phyloP scores from a whole-genome alignment of 345 rosid species.

The Lagerstroemia speciosa region DNA sequence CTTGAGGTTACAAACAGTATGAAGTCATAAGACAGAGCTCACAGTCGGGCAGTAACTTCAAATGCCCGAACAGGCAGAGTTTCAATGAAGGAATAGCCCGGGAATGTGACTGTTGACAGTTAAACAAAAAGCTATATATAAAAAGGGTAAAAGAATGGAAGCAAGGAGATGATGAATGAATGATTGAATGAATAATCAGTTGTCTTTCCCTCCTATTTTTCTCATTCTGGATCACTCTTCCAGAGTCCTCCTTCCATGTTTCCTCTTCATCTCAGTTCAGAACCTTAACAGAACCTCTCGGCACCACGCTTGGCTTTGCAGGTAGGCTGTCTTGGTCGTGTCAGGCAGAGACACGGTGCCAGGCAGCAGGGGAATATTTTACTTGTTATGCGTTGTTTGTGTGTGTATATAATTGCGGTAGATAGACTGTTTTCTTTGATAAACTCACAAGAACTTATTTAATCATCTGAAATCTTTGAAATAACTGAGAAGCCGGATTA shows the following conservation, averaged over 20 bases:
- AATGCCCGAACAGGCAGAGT: conserved; percentile 66
- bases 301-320: conserved; percentile 64
- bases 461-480: background rate
- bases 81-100: too few species aligned
- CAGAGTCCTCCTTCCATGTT: too few species aligned
- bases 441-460: background rate
- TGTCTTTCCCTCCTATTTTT: too few species aligned
- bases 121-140: too few species aligned
- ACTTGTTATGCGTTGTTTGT: background rate
- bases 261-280: too few species aligned
- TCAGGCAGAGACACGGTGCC: conserved; percentile 82
- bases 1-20: background rate
- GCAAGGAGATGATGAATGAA: too few species aligned
- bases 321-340: conserved; percentile 54
- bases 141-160: too few species aligned
- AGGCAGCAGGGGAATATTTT: too few species aligned
- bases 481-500: background rate
- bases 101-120: too few species aligned
- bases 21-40: conserved; percentile 9
- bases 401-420: background rate
- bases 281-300: conserved; percentile 60
- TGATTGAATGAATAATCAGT: too few species aligned
- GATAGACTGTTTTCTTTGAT: background rate
- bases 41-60: conserved; percentile 58
- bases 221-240: too few species aligned